Percentiles rank a stretch among this genome's conserved stretches.
Evolutionary conservation across 495 filamentous ascomycete species (phyloP).

Genomic region (Penicillium malachiteum): DNA sequence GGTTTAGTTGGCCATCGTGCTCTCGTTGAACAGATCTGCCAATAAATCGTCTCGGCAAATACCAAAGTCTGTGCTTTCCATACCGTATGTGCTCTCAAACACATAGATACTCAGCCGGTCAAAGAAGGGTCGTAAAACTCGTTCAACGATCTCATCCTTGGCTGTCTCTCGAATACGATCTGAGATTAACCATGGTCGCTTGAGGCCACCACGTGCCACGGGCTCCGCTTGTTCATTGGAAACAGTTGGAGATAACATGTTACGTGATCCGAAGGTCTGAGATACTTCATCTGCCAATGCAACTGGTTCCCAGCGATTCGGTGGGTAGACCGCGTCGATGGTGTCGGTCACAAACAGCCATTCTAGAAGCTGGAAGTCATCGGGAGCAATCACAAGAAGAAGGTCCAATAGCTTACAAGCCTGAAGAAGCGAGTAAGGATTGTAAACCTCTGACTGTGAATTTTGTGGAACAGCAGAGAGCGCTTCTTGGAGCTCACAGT

Average conservation of each 20-base stretch:
- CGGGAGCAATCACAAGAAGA: conserved; percentile 78
- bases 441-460: conserved; percentile 74
- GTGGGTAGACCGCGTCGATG: conserved; percentile 90
- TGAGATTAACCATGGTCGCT: conserved; percentile 43
- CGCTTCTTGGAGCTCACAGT: conserved; percentile 79
- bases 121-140: conserved; percentile 84
- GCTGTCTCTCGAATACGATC: conserved; percentile 47
- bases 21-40: conserved; percentile 82
- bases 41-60: conserved; percentile 68
- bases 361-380: conserved; percentile 93
- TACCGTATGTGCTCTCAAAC: conserved; percentile 89
- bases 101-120: conserved; percentile 85
- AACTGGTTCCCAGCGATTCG: conserved; percentile 65
- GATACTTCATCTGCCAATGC: conserved; percentile 85
- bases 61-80: conserved; percentile 67
- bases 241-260: conserved; percentile 35
- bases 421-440: conserved; percentile 72
- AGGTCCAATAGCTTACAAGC: conserved; percentile 90
- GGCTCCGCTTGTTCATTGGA: conserved; percentile 35
- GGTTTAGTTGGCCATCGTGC: conserved; percentile 46
- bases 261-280: conserved; percentile 64
- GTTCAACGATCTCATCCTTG: conserved; percentile 69
- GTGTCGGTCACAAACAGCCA: conserved; percentile 98
- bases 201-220: conserved; percentile 25
- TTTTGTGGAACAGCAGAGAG: conserved; percentile 72